phyloP scores from a whole-genome alignment of 257 asterid species.

The Voacanga thouarsii region DNA sequence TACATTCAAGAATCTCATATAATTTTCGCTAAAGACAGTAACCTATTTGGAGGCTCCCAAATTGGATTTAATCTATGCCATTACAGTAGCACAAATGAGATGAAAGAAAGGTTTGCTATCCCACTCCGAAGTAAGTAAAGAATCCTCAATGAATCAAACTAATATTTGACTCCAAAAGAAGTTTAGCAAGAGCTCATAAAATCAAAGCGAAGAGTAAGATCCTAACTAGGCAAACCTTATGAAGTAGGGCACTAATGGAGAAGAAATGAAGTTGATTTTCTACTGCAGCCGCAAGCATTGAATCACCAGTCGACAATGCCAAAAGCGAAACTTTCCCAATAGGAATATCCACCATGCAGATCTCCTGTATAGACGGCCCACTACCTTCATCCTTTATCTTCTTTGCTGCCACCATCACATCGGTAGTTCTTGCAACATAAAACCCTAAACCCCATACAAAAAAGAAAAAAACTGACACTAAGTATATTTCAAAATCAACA shows the following conservation, averaged over 20 bases:
- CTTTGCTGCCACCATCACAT: slow-evolving; percentile 62
- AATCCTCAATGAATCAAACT: background rate
- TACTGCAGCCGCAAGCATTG: slow-evolving; percentile 70
- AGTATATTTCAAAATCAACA: background rate
- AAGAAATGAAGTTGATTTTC: slow-evolving; percentile 57
- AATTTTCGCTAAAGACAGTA: background rate
- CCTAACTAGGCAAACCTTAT: slow-evolving; percentile 40
- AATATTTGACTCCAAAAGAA: background rate
- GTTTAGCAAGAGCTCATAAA: background rate
- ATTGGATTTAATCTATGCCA: background rate
- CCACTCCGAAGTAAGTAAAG: background rate
- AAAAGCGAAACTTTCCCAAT: slow-evolving; percentile 60
- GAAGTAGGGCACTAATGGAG: slow-evolving; percentile 75
- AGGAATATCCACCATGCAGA: slow-evolving; percentile 56
- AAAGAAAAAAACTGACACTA: background rate
- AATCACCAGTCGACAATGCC: slow-evolving; percentile 61
- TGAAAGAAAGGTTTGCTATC: background rate
- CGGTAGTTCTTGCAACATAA: slow-evolving; percentile 79
- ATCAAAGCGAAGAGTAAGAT: background rate
- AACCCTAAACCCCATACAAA: slow-evolving; percentile 55
- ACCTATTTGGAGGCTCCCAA: background rate
- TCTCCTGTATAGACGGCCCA: slow-evolving; percentile 51
- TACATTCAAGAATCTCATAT: background rate
- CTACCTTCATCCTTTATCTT: slow-evolving; percentile 47
- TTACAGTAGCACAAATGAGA: background rate